Evolutionary conservation across 306 rosid genomes (phyloP), one percentile per base, ranked within the genome.

Genomic region (Acacia crassicarpa): DNA sequence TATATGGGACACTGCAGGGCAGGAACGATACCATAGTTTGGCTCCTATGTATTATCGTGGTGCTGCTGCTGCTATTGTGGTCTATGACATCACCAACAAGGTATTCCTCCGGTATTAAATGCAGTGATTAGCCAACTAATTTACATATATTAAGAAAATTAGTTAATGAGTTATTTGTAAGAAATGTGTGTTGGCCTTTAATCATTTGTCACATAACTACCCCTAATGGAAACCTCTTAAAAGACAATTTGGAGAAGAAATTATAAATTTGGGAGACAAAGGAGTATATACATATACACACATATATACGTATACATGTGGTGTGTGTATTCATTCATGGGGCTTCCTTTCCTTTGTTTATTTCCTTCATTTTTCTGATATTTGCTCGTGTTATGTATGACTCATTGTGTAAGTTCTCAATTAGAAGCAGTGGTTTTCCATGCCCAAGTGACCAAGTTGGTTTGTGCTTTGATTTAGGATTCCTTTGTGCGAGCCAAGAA

Each of bases 21-120:
- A 93, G 78, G 98, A 93, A 61, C 72, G 98, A 38, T 93, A 93
- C 86, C 98, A 93, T 67, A 93, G 98, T 83, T 86, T 93, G 89
- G 98, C 98, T 81, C 98, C 98, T 23, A 93, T 93, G 98, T 93
- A 93, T 74, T 93, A 93, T 78, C 97, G 98, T 0, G 98, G 98
- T 61, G 97, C 98, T 8, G 97, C 98, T 40, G 93, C 98, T 4
- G 93, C 98, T 10, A 87, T 93, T 12, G 90, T 93, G 59, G 93
- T 90, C 2, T 93, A 93, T 58, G 98, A 93, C 79, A 86, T 91
- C 80, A 89, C 98, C 75, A 87, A 84, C 87, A 83, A 67, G 89
- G 89, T 86, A 83, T 75, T 51, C 58, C 17, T 17, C 58, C 8
- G 2, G 8, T 49, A 5, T 17, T 49, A 14, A 49, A 49, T 49